These are phyloP conservation scores for Posidonia oceanica DNA, from an alignment of 116 monocot species.

Conservation along the genomic window DNA sequence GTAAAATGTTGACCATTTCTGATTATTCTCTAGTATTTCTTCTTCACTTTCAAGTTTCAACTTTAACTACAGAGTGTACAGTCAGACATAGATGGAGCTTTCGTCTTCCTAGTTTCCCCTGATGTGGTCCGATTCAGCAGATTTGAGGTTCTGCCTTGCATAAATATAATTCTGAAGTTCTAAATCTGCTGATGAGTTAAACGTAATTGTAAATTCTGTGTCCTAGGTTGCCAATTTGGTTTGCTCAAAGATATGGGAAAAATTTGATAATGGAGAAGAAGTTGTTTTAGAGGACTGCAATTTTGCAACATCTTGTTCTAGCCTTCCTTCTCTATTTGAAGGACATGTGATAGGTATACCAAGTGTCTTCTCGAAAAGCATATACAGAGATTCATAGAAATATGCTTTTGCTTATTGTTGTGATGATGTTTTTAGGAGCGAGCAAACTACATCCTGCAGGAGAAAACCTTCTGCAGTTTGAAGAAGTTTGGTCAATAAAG, in stretches of 20 bases:
- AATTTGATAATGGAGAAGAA: slow-evolving; percentile 31
- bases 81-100: slow-evolving; percentile 28
- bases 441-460: slow-evolving; percentile 39
- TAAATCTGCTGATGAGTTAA: too few relatives aligned
- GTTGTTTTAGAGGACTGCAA: slow-evolving; percentile 29
- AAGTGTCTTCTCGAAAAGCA: neutral
- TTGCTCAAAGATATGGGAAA: slow-evolving; percentile 18
- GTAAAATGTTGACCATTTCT: too few relatives aligned
- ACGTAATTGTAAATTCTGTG: neutral
- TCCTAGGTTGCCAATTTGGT: slow-evolving; percentile 44
- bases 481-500: slow-evolving; percentile 53
- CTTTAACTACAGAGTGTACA: slow-evolving; percentile 41
- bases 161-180: neutral
- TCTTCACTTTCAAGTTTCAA: neutral
- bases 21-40: neutral
- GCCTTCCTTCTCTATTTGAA: slow-evolving; percentile 60
- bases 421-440: slow-evolving; percentile 24
- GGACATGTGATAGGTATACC: slow-evolving; percentile 55
- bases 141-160: slow-evolving; percentile 43
- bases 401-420: neutral
- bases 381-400: neutral
- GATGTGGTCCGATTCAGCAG: slow-evolving; percentile 63
- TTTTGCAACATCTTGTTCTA: slow-evolving; percentile 30
- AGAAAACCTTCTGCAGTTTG: slow-evolving; percentile 28
- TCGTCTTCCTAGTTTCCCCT: slow-evolving; percentile 66